Conservation (phyloP, 2,329 filamentous ascomycete genomes). For the Aciculosporium take region DNA sequence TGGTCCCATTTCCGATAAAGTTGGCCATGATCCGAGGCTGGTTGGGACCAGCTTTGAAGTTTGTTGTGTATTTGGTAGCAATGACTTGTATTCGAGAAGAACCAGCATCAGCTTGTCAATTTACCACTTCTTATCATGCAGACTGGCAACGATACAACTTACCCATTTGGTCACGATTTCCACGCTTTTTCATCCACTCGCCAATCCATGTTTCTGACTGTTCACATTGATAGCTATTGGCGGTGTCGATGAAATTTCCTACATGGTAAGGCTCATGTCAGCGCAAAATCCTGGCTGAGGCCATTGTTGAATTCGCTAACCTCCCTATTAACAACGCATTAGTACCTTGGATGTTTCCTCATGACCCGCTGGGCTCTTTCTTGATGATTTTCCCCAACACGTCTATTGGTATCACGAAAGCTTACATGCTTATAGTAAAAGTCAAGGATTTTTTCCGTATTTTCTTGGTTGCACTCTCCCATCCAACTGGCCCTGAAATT, state of each 20-base stretch:
- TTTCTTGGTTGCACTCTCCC: constrained; percentile 50
- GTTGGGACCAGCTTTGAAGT: constrained; percentile 32
- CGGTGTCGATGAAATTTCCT: constrained; percentile 62
- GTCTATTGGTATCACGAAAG: background rate
- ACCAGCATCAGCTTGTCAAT: background rate
- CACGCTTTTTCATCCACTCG: constrained; percentile 52
- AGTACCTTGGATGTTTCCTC: background rate
- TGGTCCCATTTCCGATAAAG: constrained; percentile 44
- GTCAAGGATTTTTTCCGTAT: constrained; percentile 50
- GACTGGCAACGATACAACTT: background rate
- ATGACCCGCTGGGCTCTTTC: background rate
- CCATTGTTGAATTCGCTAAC: constrained; percentile 7
- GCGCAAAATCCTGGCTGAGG: background rate
- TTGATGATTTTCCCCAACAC: background rate
- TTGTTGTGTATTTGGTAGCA: constrained; percentile 54
- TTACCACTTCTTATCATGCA: background rate
- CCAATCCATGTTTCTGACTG: constrained; percentile 54
- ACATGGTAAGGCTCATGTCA: background rate
- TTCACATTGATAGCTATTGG: constrained; percentile 52
- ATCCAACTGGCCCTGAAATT: constrained; percentile 37
- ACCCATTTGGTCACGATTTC: constrained; percentile 52
- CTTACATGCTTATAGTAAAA: constrained; percentile 44
- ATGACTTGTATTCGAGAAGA: constrained; percentile 36
- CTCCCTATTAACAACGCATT: constrained; percentile 11
- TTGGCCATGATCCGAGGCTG: constrained; percentile 34